phyloP scores from a whole-genome alignment of 2,329 filamentous ascomycete genomes.

The Colletotrichum sp. region DNA sequence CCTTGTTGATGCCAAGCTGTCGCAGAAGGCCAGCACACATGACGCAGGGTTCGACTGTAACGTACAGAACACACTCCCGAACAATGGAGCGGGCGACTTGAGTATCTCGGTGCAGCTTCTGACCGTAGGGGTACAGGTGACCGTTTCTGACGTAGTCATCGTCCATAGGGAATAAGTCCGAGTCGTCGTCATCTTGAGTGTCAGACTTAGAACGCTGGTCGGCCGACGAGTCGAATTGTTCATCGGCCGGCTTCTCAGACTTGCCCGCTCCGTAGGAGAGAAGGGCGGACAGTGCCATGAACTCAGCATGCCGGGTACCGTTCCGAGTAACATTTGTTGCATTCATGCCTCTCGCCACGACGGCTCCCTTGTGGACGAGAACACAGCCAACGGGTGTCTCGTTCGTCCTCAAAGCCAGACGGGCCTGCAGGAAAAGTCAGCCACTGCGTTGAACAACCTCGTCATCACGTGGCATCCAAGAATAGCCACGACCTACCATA shows the following conservation, averaged over 20 bases:
- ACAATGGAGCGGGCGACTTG: constrained; percentile 73
- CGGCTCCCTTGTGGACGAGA: constrained; percentile 77
- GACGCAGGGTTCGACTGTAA: constrained; percentile 97
- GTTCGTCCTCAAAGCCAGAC: constrained; percentile 81
- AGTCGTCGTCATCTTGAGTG: constrained; percentile 22
- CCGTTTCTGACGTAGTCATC: constrained; percentile 60
- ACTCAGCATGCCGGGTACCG: constrained; percentile 94
- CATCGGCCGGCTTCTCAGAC: background rate
- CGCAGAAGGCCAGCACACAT: constrained; percentile 96
- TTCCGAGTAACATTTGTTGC: constrained; percentile 91
- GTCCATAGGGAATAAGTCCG: constrained; percentile 36
- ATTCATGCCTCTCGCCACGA: constrained; percentile 94
- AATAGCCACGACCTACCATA: constrained; percentile 68
- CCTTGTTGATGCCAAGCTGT: constrained; percentile 85
- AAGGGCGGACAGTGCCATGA: constrained; percentile 77
- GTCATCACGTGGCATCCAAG: background rate
- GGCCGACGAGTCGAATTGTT: constrained; percentile 3
- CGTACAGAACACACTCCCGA: constrained; percentile 79
- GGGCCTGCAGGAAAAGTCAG: constrained; percentile 64
- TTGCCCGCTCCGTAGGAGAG: constrained; percentile 45
- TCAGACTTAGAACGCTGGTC: constrained; percentile 24
- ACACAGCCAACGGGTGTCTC: constrained; percentile 98
- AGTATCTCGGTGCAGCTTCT: constrained; percentile 59
- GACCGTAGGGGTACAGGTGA: constrained; percentile 66
- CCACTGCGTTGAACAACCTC: background rate